Conservation (phyloP, 768 basidiomycete genomes). For the Termitomyces sp. region DNA sequence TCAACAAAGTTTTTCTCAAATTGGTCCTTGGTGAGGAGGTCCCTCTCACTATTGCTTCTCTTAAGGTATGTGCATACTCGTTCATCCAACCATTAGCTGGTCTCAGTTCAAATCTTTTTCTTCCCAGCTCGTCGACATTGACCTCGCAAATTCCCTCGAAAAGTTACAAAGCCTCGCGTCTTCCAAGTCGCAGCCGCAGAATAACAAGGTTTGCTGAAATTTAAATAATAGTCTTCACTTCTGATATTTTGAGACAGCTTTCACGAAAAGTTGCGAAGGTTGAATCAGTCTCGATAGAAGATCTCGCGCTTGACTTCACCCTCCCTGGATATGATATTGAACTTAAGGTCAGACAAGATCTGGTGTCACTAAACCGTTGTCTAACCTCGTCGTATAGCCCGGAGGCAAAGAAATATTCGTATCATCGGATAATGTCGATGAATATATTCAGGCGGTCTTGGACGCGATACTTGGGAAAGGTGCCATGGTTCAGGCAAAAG, state of each 20-base stretch:
- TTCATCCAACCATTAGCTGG: constrained; percentile 3
- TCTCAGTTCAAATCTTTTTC: not conserved
- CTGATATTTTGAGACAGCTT: constrained; percentile 26
- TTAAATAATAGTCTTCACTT: not conserved
- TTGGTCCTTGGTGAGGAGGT: constrained; percentile 84
- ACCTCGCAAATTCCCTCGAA: constrained; percentile 79
- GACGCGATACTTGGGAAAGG: constrained; percentile 86
- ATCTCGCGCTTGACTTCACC: constrained; percentile 93
- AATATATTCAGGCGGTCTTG: constrained; percentile 84
- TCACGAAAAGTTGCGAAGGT: constrained; percentile 51
- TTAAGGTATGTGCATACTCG: constrained; percentile 48
- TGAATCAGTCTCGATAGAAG: constrained; percentile 68
- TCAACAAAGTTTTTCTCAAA: constrained; percentile 95
- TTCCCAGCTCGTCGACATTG: constrained; percentile 71
- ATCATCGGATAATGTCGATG: constrained; percentile 81
- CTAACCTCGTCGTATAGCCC: constrained; percentile 37
- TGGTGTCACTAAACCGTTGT: not conserved
- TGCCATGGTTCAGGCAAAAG: constrained; percentile 70
- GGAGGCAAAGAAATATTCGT: constrained; percentile 77
- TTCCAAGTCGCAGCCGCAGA: constrained; percentile 30
- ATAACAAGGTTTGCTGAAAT: constrained; percentile 46
- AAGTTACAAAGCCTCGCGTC: constrained; percentile 69
- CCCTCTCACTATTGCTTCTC: constrained; percentile 73
- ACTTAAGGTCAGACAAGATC: constrained; percentile 55
- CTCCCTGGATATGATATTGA: constrained; percentile 95